Evolutionary conservation across 495 filamentous ascomycete species (phyloP).

Genomic region (Cercophora scortea): DNA sequence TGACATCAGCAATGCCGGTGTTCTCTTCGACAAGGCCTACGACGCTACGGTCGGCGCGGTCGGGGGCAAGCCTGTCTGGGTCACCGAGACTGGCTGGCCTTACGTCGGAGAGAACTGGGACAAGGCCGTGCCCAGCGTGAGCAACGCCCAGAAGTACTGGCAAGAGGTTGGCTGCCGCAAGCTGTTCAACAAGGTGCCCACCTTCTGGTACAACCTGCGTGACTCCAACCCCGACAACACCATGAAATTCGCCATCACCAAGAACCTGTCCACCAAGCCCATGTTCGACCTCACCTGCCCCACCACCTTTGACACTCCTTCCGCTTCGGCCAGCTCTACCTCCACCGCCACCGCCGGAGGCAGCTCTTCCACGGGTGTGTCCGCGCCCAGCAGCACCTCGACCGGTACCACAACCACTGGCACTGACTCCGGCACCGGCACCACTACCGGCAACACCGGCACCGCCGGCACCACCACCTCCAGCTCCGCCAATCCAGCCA

Average conservation of each 20-base stretch:
- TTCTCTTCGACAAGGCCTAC: conserved; percentile 34
- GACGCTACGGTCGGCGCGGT: conserved; percentile 22
- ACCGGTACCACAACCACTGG: conserved; percentile 7
- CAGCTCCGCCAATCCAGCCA: neutral
- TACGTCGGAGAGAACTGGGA: conserved; percentile 35
- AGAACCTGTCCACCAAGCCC: conserved; percentile 45
- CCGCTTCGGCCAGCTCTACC: conserved; percentile 9
- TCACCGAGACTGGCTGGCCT: conserved; percentile 48
- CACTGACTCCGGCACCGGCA: conserved; percentile 7
- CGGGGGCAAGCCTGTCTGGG: conserved; percentile 40
- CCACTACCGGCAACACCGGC: neutral
- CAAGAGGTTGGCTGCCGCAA: conserved; percentile 57
- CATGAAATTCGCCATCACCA: conserved; percentile 38
- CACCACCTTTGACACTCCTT: conserved; percentile 24
- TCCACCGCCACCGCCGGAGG: conserved; percentile 1
- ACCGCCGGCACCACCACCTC: neutral
- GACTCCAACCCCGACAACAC: conserved; percentile 39
- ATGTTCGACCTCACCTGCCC: conserved; percentile 54
- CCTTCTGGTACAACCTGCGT: conserved; percentile 52
- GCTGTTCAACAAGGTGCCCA: conserved; percentile 58
- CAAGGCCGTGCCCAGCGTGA: conserved; percentile 47
- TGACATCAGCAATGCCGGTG: conserved; percentile 31
- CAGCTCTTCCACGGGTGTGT: conserved; percentile 11
- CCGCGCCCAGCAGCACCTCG: conserved; percentile 9
- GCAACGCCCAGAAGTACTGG: conserved; percentile 68